Base-by-base conservation (phyloP, 106 monocot genomes). In the Phalaenopsis equestris region DNA sequence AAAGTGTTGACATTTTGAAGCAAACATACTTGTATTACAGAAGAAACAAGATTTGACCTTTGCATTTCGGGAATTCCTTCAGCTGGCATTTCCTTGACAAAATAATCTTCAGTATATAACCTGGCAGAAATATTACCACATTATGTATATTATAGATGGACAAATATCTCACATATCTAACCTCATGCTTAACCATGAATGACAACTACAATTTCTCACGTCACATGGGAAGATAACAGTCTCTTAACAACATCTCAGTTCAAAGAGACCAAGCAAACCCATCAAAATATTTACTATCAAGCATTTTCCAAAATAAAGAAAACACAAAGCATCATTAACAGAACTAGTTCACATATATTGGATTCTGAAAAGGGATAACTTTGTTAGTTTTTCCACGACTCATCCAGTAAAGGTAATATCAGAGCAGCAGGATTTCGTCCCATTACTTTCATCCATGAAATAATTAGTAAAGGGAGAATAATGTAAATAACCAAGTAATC, bases 51-150 rank as follows among this genome's bases (percentile, higher is more conserved):
- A 74, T 95, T 99, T 82, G 99, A 95, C 56, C 99, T 88, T 85
- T 99, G 99, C 86, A 99, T 95, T 85, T 99, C 95, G 64, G 95
- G 99, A 80, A 95, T 87, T 82, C 94, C 94, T 87, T 94, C 88
- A 57, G 86, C 78, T 77, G 90, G 86, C 94, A 99, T 93, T 75
- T 94, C 92, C 42, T 93, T 88, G 18, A 90, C 37, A 78, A 88
- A 99, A 89, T 91, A 99, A 24, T 94, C 98, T 86, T 99, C 98
- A 38, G 98, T 95, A 79, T 99, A 99, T 49, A 99, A 80, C 85
- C 98, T 99, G 82, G 42, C 41, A 79, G 24, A 79, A 36, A 56
- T 55, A 78, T 52, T 52, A 82, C 21, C 36, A 23, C 65, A 67
- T 43, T 45, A 74, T 42, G 1, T 17, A 74, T 49, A 76, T 76